A percentile compares a stretch with the other conserved stretches of the same genome.
phyloP scores from a whole-genome alignment of 2,329 filamentous ascomycete species.

The Trichophyton schoenleinii region DNA sequence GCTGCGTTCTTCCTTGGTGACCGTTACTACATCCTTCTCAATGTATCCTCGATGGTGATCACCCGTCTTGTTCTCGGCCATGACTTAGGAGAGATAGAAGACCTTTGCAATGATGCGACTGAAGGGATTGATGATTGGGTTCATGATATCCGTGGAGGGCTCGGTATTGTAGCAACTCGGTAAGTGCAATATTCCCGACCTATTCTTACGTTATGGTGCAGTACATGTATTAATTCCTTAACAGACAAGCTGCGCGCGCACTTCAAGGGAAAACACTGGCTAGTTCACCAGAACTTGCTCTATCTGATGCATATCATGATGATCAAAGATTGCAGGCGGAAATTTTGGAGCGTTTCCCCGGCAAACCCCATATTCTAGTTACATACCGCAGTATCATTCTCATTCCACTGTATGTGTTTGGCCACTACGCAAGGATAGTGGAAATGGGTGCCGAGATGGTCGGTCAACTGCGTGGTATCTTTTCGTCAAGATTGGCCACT shows the following conservation, averaged over 20 bases:
- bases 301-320: slow-evolving; percentile 45
- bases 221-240: slow-evolving; percentile 1
- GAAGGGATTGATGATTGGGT: slow-evolving; percentile 47
- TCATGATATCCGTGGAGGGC: slow-evolving; percentile 46
- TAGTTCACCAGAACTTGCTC: slow-evolving; percentile 34
- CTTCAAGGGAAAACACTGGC: slow-evolving; percentile 49
- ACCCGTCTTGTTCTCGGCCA: slow-evolving; percentile 45
- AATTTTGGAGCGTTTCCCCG: slow-evolving; percentile 37
- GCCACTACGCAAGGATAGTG: slow-evolving; percentile 35
- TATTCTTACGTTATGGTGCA: not conserved
- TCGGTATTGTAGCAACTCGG: slow-evolving; percentile 41
- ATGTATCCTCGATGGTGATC: slow-evolving; percentile 46
- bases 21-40: slow-evolving; percentile 45
- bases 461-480: slow-evolving; percentile 32
- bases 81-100: slow-evolving; percentile 46
- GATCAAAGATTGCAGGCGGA: slow-evolving; percentile 38
- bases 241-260: slow-evolving; percentile 43
- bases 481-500: slow-evolving; percentile 34
- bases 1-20: slow-evolving; percentile 46
- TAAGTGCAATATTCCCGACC: slow-evolving; percentile 14
- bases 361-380: slow-evolving; percentile 28
- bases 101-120: slow-evolving; percentile 43
- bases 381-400: slow-evolving; percentile 43
- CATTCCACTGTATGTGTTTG: slow-evolving; percentile 36
- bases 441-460: slow-evolving; percentile 31